Conservation (phyloP, 2,329 filamentous ascomycete species). For the Nothomitra cinnamomea region DNA sequence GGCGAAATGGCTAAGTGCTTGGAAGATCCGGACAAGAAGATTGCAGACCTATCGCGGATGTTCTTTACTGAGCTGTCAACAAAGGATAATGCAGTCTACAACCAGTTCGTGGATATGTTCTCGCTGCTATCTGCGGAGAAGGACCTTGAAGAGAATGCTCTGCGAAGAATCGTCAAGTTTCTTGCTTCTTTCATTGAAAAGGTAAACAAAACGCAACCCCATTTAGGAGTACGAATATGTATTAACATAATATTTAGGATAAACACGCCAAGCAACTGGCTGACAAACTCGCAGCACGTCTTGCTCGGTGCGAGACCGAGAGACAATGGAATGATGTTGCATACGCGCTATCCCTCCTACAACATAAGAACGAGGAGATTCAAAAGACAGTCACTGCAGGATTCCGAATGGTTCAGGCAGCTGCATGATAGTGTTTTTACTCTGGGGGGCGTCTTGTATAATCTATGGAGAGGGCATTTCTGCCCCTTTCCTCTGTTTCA, state of each 20-base stretch:
- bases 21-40: conserved; percentile 87
- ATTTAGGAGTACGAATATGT: conserved; percentile 5
- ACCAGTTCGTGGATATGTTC: conserved; percentile 99
- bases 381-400: conserved; percentile 44
- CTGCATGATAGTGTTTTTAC: conserved; percentile 27
- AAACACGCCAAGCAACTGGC: conserved; percentile 93
- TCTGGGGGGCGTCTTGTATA: background rate
- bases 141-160: conserved; percentile 65
- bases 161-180: conserved; percentile 80
- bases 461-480: no score
- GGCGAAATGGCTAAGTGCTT: conserved; percentile 99
- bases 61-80: conserved; percentile 96
- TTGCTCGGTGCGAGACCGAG: conserved; percentile 76
- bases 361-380: conserved; percentile 88
- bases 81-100: conserved; percentile 98
- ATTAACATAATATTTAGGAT: conserved; percentile 40
- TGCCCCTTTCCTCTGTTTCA: background rate
- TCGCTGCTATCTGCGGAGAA: conserved; percentile 72
- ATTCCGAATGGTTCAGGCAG: conserved; percentile 45
- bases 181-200: conserved; percentile 94
- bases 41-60: conserved; percentile 87
- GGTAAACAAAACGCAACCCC: conserved; percentile 37
- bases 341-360: conserved; percentile 73
- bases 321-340: conserved; percentile 96
- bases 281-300: conserved; percentile 75